Evolutionary conservation across 2,329 filamentous ascomycete species (phyloP).

Genomic region (Harringtonia aguacate): DNA sequence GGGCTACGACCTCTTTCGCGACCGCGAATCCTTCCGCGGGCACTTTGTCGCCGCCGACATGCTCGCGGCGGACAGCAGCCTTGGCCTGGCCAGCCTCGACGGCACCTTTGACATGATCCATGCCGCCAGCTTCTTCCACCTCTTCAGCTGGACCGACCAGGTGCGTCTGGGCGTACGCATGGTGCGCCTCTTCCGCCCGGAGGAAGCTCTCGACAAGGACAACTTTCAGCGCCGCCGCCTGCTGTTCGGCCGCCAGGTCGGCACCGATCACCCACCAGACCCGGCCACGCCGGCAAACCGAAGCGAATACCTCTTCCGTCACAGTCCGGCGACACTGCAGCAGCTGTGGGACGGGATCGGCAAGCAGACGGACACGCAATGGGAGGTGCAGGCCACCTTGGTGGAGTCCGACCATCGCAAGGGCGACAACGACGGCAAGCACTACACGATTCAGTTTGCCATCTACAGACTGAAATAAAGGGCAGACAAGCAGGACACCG

Average conservation of each 20-base stretch:
- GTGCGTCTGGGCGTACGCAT: slow-evolving; percentile 15
- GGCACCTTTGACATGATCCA: slow-evolving; percentile 19
- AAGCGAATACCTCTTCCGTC: slow-evolving; percentile 21
- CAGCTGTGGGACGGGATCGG: slow-evolving; percentile 27
- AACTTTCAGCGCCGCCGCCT: slow-evolving; percentile 6
- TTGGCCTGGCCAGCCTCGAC: slow-evolving; percentile 10
- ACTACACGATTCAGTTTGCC: not conserved
- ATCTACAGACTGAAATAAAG: too few species aligned
- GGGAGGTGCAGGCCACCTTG: not conserved
- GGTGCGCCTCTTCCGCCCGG: slow-evolving; percentile 15
- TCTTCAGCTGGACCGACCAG: slow-evolving; percentile 20
- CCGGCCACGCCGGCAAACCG: not conserved
- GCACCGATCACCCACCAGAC: slow-evolving; percentile 14
- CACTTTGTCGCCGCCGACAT: slow-evolving; percentile 17
- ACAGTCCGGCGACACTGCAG: slow-evolving; percentile 29
- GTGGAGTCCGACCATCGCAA: not conserved
- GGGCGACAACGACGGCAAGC: not conserved
- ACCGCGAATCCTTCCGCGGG: slow-evolving; percentile 13
- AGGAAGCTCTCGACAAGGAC: not conserved
- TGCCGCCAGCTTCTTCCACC: slow-evolving; percentile 20
- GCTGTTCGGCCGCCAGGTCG: slow-evolving; percentile 19
- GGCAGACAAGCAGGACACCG: too few species aligned
- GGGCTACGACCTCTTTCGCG: slow-evolving; percentile 22
- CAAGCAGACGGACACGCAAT: slow-evolving; percentile 13
- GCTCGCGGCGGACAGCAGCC: slow-evolving; percentile 5